Evolutionary conservation across 345 rosid species (phyloP).

Genomic region (Brassica juncea): DNA sequence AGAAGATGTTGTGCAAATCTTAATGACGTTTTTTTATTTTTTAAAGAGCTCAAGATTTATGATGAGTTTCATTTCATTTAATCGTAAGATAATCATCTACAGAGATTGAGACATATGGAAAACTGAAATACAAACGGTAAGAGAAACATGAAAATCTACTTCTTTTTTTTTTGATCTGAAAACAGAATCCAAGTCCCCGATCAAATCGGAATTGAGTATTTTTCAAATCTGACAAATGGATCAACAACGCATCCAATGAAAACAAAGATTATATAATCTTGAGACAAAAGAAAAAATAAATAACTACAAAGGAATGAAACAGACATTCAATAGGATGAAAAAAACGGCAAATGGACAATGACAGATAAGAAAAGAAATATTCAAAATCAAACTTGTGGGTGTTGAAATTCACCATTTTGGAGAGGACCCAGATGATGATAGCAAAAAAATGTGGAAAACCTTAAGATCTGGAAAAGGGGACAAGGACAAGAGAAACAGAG

Average conservation of each 20-base stretch:
- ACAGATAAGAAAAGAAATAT: conserved; percentile 20
- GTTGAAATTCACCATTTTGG: conserved; percentile 56
- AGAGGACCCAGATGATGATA: conserved; percentile 56
- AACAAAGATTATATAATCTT: background rate
- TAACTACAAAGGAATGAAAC: conserved; percentile 18
- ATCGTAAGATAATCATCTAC: conserved; percentile 22
- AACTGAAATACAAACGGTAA: conserved; percentile 48
- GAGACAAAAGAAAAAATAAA: conserved; percentile 16
- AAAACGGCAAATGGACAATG: conserved; percentile 38
- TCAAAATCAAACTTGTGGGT: conserved; percentile 19
- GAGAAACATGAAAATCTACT: conserved; percentile 38
- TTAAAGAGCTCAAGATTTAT: conserved; percentile 15
- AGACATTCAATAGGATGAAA: conserved; percentile 30
- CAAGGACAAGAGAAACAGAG: conserved; percentile 56
- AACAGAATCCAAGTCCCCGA: conserved; percentile 59
- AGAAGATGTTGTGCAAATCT: background rate
- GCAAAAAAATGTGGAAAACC: conserved; percentile 45
- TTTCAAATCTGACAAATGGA: conserved; percentile 59
- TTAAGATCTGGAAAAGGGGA: conserved; percentile 76
- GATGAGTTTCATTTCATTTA: conserved; percentile 4
- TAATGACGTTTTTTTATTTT: conserved; percentile 20
- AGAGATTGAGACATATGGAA: conserved; percentile 43
- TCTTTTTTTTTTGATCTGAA: conserved; percentile 27
- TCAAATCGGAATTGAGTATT: conserved; percentile 49
- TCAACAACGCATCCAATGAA: conserved; percentile 44